phyloP scores from a whole-genome alignment of 2,329 filamentous ascomycete species.

The Erysiphe neolycopersici region DNA sequence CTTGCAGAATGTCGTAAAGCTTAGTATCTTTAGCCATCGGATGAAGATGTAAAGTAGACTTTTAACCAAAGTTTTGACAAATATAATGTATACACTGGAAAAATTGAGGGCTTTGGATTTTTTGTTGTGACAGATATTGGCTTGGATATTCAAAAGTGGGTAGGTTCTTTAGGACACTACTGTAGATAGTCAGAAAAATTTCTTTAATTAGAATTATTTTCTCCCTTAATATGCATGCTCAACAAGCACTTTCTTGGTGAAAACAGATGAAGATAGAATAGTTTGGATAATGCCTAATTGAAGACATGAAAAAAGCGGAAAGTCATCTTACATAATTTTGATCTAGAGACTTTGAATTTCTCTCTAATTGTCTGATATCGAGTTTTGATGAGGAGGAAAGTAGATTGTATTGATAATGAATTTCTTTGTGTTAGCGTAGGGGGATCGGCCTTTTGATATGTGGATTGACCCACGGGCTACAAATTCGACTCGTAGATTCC shows the following conservation, averaged over 20 bases:
- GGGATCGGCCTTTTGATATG: background rate
- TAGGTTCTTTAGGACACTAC: too few relatives aligned
- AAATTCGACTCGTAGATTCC: background rate
- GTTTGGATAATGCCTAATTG: background rate
- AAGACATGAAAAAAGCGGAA: background rate
- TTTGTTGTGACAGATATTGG: too few relatives aligned
- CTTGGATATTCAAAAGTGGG: too few relatives aligned
- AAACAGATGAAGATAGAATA: background rate
- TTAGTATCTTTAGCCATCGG: slow-evolving; percentile 55
- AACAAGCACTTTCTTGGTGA: background rate
- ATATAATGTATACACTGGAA: too few relatives aligned
- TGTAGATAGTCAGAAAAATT: too few relatives aligned
- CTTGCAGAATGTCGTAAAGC: slow-evolving; percentile 53
- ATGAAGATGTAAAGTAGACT: background rate
- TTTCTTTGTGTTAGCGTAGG: background rate
- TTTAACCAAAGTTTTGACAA: too few relatives aligned
- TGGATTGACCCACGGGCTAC: background rate
- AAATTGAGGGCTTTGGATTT: too few relatives aligned
- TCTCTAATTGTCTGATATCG: background rate
- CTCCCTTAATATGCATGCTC: too few relatives aligned
- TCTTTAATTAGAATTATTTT: too few relatives aligned
- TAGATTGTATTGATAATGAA: background rate
- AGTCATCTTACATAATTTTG: background rate
- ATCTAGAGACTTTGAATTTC: background rate
- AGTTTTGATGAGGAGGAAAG: background rate